Percentiles rank a stretch among this genome's conserved stretches.
Evolutionary conservation across 2,329 filamentous ascomycete species (phyloP).

Genomic region (Botrytis tulipae): DNA sequence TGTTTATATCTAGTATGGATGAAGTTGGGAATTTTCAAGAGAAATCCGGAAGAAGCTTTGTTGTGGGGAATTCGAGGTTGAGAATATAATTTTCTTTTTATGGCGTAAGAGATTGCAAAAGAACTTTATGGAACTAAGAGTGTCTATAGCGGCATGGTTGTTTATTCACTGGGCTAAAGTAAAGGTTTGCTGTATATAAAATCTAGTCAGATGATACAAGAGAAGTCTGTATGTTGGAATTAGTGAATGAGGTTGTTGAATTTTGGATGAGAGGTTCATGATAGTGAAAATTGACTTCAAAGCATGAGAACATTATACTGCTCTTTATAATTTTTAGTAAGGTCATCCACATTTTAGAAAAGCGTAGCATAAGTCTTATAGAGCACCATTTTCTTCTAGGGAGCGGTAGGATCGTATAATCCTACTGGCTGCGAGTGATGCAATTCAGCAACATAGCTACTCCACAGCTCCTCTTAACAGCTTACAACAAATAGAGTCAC

Average conservation of each 20-base stretch:
- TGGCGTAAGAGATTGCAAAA: neutral
- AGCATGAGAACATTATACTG: neutral
- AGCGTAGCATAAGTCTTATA: neutral
- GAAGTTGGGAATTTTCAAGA: no score
- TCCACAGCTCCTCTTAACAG: accelerated
- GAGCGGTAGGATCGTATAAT: neutral
- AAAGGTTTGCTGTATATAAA: neutral
- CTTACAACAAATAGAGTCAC: neutral
- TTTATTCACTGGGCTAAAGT: neutral
- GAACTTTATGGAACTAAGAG: neutral
- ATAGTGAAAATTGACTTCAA: neutral
- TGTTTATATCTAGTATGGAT: neutral
- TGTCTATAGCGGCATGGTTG: neutral
- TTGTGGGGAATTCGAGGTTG: neutral
- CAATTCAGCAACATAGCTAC: neutral
- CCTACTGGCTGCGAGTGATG: neutral
- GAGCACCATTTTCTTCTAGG: neutral
- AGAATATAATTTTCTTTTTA: neutral
- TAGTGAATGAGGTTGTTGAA: neutral
- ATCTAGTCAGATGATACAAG: neutral
- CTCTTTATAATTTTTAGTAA: neutral
- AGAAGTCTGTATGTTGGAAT: neutral
- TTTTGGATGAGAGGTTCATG: neutral
- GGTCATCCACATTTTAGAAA: neutral
- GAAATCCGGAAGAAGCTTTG: neutral